These are phyloP conservation scores for Amylostereum areolatum DNA, from an alignment of 1,284 basidiomycete species.

Conservation along the genomic window DNA sequence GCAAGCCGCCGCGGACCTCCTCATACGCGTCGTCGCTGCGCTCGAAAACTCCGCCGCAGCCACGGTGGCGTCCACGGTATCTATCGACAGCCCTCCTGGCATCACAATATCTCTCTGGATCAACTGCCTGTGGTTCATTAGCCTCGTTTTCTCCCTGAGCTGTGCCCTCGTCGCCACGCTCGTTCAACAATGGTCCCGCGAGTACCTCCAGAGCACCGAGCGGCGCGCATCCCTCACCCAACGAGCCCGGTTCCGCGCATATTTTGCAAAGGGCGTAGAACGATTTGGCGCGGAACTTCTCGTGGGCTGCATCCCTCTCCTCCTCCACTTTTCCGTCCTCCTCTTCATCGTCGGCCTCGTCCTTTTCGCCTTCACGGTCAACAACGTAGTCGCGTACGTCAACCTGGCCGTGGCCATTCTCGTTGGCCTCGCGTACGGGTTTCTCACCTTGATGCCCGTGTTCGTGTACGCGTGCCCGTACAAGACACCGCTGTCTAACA, in stretches of 20 bases:
- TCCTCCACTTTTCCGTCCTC: slow-evolving; percentile 4
- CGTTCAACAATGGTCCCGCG: too few species aligned
- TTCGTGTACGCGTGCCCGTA: not conserved
- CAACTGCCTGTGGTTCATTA: slow-evolving; percentile 4
- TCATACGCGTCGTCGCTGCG: too few species aligned
- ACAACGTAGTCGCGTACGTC: not conserved
- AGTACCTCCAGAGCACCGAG: not conserved
- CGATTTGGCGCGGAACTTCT: too few species aligned
- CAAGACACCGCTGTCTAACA: too few species aligned
- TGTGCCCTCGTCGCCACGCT: slow-evolving; percentile 4
- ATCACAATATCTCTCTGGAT: not conserved
- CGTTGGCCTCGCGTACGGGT: not conserved
- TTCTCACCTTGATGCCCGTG: not conserved
- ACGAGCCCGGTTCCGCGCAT: slow-evolving; percentile 1
- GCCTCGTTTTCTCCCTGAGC: slow-evolving; percentile 2
- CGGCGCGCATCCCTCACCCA: not conserved
- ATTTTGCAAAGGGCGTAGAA: not conserved
- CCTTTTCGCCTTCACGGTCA: not conserved
- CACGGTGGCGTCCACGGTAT: too few species aligned
- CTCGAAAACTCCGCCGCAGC: too few species aligned
- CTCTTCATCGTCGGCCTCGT: not conserved
- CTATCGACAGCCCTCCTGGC: not conserved
- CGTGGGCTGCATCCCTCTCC: not conserved
- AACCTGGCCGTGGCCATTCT: not conserved
- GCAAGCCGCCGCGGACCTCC: too few species aligned